Percentiles rank a stretch among this genome's conserved stretches.
phyloP scores from a whole-genome alignment of 1,139 yeast species.

The Eremothecium gossypii region DNA sequence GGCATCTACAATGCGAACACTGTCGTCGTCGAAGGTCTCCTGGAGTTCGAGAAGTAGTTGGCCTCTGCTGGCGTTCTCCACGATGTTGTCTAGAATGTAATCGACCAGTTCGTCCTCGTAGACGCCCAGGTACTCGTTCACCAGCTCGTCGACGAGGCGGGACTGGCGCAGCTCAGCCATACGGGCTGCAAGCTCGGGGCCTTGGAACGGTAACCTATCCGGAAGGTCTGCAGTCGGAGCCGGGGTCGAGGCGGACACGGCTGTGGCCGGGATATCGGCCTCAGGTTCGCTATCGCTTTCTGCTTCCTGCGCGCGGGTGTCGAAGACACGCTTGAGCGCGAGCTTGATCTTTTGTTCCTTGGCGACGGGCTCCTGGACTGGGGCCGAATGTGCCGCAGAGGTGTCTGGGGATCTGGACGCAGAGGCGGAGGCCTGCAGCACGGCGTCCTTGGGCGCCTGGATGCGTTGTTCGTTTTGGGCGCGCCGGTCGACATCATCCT shows the following conservation, averaged over 20 bases:
- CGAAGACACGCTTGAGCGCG: constrained; percentile 10
- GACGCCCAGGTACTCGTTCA: constrained; percentile 27
- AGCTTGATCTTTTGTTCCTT: constrained; percentile 18
- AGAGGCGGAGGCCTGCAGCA: neutral
- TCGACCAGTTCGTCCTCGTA: constrained; percentile 28
- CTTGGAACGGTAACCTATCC: constrained; percentile 11
- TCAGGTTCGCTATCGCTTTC: neutral
- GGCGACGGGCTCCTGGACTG: constrained; percentile 1
- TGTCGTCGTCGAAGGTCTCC: constrained; percentile 30
- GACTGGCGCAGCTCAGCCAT: constrained; percentile 13
- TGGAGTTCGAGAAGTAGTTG: constrained; percentile 21
- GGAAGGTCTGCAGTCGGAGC: constrained; percentile 1
- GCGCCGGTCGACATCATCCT: constrained; percentile 18
- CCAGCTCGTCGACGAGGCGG: constrained; percentile 23
- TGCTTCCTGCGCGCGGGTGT: constrained; percentile 1
- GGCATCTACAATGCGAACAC: constrained; percentile 19
- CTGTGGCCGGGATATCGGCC: constrained; percentile 1
- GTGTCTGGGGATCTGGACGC: neutral
- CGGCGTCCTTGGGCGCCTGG: neutral
- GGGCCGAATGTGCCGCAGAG: neutral
- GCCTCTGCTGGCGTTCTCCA: constrained; percentile 17
- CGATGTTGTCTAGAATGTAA: constrained; percentile 24
- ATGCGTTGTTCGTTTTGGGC: constrained; percentile 6
- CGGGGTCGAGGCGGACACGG: neutral
- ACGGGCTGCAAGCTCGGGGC: constrained; percentile 12